Base-by-base conservation (phyloP, 2,329 filamentous ascomycete genomes). In the Fusarium mexicanum region DNA sequence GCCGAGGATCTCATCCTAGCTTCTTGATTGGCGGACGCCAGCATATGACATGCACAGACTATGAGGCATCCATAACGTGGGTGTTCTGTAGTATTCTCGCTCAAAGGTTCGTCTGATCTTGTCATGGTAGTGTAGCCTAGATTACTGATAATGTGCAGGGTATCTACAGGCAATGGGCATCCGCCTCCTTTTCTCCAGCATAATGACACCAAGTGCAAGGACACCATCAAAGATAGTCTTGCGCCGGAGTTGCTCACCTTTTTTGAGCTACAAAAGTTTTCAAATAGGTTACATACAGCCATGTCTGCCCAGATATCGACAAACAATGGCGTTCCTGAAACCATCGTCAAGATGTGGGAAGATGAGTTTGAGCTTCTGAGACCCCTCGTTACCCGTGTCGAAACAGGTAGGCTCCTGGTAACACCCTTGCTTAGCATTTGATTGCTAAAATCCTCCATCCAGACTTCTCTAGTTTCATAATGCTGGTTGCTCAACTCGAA, bases 11-110 rank as follows among this genome's bases (percentile, higher is more conserved):
- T 2, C 84, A 89, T 60, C 83, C 84, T 0, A 86, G 87, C 69
- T 87, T 87, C 61, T 82, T 83, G 46, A 82, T 86, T 18, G 85
- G 85, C 1, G 79, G 83, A 13, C 84, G 84, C 26, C 83, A 85
- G 61, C 82, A 84, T 31, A 82, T 84, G 53, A 82, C 81, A 5
- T 83, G 85, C 47, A 86, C 85, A 1, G 85, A 89, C 60, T 86
- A 89, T 64, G 87, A 89, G 65, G 87, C 87, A 6, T 83, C 84
- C 2, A 86, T 82, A 53, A 88, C 87, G 1, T 90, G 88, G 88
- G 82, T 86, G 6, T 86, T 86, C 3, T 87, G 86, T 69, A 88
- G 87, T 31, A 86, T 88, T 20, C 81, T 89, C 13, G 83, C 86
- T 2, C 87, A 89, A 69, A 84, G 85, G 86, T 87, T 75, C 6